Base-by-base conservation (phyloP, 805 yeast species). In the Starmera dryadoides region DNA sequence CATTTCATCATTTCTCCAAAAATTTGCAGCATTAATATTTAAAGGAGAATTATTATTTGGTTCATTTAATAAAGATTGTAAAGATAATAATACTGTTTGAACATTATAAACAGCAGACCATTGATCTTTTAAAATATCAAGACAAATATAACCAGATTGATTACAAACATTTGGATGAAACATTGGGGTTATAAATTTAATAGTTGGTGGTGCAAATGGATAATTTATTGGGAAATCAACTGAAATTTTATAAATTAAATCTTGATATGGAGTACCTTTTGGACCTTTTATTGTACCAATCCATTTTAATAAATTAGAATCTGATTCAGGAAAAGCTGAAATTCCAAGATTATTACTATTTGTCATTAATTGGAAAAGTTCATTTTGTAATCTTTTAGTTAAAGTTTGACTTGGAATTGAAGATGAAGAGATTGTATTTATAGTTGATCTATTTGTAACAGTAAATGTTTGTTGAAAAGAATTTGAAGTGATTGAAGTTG, bases 71-170 rank as follows among this genome's bases (percentile, higher is more conserved):
- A 78, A 61, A 19, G 78, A 68, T 55, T 79, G 80, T 43, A 78
- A 60, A 19, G 81, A 73, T 40, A 79, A 60, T 49, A 78, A 60
- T 39, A 78, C 72, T 35, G 79, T 73, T 58, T 75, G 79, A 10
- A 79, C 78, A 46, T 76, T 75, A 56, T 75, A 76, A 9, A 76
- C 72, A 2, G 79, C 82, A 37, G 78, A 69, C 85, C 85, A 79
- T 45, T 77, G 67, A 37, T 77, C 81, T 53, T 78, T 77, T 54
- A 79, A 63, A 38, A 79, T 78, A 53, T 77, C 81, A 34, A 78
- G 62, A 46, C 85, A 79, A 42, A 79, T 79, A 44, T 75, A 70
- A n/a, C 85, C 85, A 39, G 71, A 62, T 66, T 73, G 71, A 47
- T 77, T 81, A 43, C 23, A 21, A 21, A 78, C 75, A 51, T 79